Evolutionary conservation across 768 basidiomycete species (phyloP).

Genomic region (Kwoniella sp.): DNA sequence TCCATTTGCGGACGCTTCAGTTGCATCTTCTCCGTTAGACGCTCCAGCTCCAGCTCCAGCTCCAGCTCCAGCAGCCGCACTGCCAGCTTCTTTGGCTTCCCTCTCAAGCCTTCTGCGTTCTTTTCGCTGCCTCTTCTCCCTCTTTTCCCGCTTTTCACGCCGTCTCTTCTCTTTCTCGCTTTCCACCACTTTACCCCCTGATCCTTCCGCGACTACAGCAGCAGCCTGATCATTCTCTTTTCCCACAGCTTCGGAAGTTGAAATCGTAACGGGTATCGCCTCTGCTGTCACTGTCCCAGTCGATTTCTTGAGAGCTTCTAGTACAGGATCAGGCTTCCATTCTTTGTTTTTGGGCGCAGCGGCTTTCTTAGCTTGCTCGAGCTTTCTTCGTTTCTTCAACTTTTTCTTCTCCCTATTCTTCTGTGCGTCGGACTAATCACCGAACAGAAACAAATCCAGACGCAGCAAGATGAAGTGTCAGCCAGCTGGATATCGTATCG

Average conservation of each 20-base stretch:
- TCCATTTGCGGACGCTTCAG: neutral
- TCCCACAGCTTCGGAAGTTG: neutral
- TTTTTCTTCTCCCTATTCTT: constrained; percentile 73
- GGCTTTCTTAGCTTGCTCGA: constrained; percentile 44
- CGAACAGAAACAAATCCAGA: neutral
- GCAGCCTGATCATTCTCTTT: neutral
- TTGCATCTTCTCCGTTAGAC: too few relatives aligned
- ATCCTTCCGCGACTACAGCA: neutral
- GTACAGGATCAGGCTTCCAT: constrained; percentile 25
- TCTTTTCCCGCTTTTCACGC: constrained; percentile 37
- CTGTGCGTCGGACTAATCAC: constrained; percentile 67
- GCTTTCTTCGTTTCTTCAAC: constrained; percentile 65
- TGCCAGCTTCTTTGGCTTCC: constrained; percentile 29
- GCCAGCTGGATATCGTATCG: too few relatives aligned
- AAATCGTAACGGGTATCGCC: too few relatives aligned
- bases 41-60: neutral
- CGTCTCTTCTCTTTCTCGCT: constrained; percentile 41
- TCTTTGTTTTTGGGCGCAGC: constrained; percentile 44
- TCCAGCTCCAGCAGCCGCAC: constrained; percentile 26
- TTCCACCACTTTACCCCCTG: constrained; percentile 26
- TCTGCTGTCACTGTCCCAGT: neutral
- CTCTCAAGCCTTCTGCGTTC: constrained; percentile 33
- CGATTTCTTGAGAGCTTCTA: constrained; percentile 16
- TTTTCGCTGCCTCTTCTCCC: constrained; percentile 29
- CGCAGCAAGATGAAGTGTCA: too few relatives aligned